Evolutionary conservation across 2,329 filamentous ascomycete species (phyloP), one percentile per base, ranked within the genome.

Genomic region (Diaporthe australafricana): DNA sequence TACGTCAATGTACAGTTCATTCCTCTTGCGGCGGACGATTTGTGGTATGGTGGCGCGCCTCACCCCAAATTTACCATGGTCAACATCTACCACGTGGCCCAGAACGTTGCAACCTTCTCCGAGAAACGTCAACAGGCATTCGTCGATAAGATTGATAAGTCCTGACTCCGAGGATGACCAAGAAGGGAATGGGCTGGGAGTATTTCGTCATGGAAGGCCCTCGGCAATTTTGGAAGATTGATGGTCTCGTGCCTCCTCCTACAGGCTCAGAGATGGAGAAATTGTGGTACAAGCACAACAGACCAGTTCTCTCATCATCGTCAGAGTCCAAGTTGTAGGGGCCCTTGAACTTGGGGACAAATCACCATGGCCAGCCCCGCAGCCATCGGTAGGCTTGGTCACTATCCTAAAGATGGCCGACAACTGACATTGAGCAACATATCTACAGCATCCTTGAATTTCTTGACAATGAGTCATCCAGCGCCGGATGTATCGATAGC

Each of bases 141-240:
- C 20, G 0, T 62, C 1, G 5, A 5, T 5, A 5, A 9, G 5
- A 20, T 62, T 1, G 57, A 62, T 32, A 22, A 0, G 8, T 62
- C 25, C 40, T 62, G 3, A 62, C 57, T 16, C 57, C 57, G 8
- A 62, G 40, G 27, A 62, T 62, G 57, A 62, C 57, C 6, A 47
- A 47, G 40, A 62, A 62, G 57, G 57, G 57, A 17, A 62, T 62
- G 57, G 57, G 57, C 17, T 62, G 57, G 57, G 57, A 62, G 27
- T 62, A 62, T 17, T 62, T 32, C 30, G 17, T 62, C 4, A 22
- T 47, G 12, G 40, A 62, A 32, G 40, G 57, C 27, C 17, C 25
- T 1, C 20, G 57, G 17, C 4, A 47, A 16, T 9, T 62, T 20
- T 62, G 57, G 57, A 62, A 62, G 57, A 62, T 62, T 20, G 12